A percentile compares a stretch with the other conserved stretches of the same genome.
Conservation (phyloP, 2,329 filamentous ascomycete species). For the Fusarium algeriense region DNA sequence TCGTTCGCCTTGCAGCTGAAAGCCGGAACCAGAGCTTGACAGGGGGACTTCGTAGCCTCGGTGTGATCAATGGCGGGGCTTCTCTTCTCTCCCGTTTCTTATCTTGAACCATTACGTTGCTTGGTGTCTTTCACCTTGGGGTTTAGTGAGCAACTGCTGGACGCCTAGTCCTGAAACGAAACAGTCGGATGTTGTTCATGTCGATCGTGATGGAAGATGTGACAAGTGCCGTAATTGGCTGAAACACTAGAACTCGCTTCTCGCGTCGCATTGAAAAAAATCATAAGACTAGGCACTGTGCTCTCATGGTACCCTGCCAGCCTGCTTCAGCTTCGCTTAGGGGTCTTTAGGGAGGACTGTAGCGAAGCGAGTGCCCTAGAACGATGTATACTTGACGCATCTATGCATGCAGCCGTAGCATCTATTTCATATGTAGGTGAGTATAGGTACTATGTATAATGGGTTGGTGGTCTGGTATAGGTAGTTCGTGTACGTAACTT, state of each 20-base stretch:
- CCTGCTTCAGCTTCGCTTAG: slow-evolving; percentile 24
- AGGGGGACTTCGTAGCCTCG: slow-evolving; percentile 8
- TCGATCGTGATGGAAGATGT: slow-evolving; percentile 40
- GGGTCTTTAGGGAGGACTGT: background rate
- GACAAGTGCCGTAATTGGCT: slow-evolving; percentile 42
- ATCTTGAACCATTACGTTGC: slow-evolving; percentile 16
- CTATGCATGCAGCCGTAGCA: slow-evolving; percentile 15
- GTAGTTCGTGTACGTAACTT: background rate
- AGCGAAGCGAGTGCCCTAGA: slow-evolving; percentile 10
- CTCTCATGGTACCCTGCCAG: slow-evolving; percentile 14
- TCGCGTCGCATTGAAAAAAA: slow-evolving; percentile 10
- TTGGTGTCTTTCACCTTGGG: background rate
- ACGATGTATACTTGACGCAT: slow-evolving; percentile 8
- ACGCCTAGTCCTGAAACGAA: slow-evolving; percentile 36
- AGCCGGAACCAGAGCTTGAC: slow-evolving; percentile 6
- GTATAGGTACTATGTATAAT: slow-evolving; percentile 5
- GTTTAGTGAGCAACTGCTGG: background rate
- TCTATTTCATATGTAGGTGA: slow-evolving; percentile 11
- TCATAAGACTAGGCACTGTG: slow-evolving; percentile 16
- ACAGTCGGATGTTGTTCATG: slow-evolving; percentile 20
- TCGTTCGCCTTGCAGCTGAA: slow-evolving; percentile 1
- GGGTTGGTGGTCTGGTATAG: background rate
- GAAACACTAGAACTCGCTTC: slow-evolving; percentile 13
- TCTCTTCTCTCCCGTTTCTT: slow-evolving; percentile 13
- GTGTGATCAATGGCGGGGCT: slow-evolving; percentile 15